A percentile compares a stretch with the other conserved stretches of the same genome.
Conservation (phyloP, 1,139 yeast species). For the Saccharomyces hybrid region DNA sequence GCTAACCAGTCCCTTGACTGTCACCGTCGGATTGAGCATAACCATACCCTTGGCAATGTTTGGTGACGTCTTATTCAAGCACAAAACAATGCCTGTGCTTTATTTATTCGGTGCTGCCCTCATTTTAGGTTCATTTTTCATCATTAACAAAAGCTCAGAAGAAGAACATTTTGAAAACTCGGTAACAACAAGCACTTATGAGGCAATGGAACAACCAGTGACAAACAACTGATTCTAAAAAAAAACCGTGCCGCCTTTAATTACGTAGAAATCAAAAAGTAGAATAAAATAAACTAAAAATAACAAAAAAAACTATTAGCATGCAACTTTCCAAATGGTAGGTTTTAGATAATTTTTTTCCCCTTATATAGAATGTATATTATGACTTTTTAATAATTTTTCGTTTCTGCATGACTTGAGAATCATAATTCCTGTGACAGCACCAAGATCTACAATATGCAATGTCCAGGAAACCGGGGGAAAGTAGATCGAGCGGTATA, state of each 20-base stretch:
- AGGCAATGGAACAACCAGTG: neutral
- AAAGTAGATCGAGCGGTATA: too few relatives aligned
- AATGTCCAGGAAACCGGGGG: too few relatives aligned
- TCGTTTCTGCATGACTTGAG: neutral
- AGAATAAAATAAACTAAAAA: neutral
- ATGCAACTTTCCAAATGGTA: neutral
- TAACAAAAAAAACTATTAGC: neutral
- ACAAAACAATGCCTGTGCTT: conserved; percentile 49
- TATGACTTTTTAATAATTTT: conserved; percentile 3
- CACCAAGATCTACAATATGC: neutral
- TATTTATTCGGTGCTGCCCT: conserved; percentile 75
- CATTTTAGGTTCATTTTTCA: conserved; percentile 75
- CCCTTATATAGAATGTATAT: conserved; percentile 1
- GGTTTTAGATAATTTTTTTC: neutral
- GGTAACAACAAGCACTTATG: neutral
- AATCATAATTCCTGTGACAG: neutral
- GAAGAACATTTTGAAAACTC: conserved; percentile 34
- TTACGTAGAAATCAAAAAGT: too few relatives aligned
- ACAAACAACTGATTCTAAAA: neutral
- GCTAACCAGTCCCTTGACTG: conserved; percentile 84
- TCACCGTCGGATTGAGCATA: conserved; percentile 87
- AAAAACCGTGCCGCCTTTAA: too few relatives aligned
- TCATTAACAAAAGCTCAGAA: conserved; percentile 72
- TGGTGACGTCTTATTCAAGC: conserved; percentile 75
- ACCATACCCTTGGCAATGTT: conserved; percentile 91